Evolutionary conservation across 176 grass and related monocot genomes (phyloP).

Genomic region (Melocanna baccifera): DNA sequence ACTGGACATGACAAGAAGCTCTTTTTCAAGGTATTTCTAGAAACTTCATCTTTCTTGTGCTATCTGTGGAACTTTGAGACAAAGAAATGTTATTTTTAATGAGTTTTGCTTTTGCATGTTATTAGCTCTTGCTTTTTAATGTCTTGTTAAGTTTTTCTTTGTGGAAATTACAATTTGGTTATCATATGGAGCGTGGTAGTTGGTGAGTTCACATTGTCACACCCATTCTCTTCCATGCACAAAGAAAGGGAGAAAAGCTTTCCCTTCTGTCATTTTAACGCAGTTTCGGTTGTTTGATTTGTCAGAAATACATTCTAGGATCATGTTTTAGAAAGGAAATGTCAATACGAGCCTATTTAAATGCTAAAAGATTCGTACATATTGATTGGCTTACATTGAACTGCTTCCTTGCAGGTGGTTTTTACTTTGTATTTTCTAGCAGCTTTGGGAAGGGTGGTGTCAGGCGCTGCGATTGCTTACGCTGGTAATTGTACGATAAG

Average conservation of each 20-base stretch:
- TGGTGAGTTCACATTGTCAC: not conserved
- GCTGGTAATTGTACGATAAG: conserved; percentile 52
- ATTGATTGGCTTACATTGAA: not conserved
- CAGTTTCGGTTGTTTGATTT: not conserved
- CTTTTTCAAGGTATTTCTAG: conserved; percentile 69
- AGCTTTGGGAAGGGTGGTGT: conserved; percentile 72
- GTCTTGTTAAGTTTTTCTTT: not conserved
- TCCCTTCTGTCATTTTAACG: not conserved
- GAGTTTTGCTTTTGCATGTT: not conserved
- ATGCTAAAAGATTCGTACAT: not conserved
- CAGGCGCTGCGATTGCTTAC: conserved; percentile 85
- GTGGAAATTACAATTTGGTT: not conserved
- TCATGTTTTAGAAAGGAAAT: not conserved
- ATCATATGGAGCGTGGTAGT: not conserved
- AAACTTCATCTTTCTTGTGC: not conserved
- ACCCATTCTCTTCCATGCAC: not conserved
- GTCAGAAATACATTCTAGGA: not conserved
- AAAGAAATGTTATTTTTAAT: not conserved
- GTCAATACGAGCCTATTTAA: not conserved
- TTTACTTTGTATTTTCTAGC: conserved; percentile 70
- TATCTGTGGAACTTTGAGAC: not conserved
- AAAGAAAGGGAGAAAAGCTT: not conserved
- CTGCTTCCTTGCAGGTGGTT: conserved; percentile 59
- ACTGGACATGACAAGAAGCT: conserved; percentile 92
- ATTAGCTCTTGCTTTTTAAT: not conserved